Evolutionary conservation across 495 filamentous ascomycete species (phyloP), one percentile per base, ranked within the genome.

Genomic region (Clohesyomyces aquaticus): DNA sequence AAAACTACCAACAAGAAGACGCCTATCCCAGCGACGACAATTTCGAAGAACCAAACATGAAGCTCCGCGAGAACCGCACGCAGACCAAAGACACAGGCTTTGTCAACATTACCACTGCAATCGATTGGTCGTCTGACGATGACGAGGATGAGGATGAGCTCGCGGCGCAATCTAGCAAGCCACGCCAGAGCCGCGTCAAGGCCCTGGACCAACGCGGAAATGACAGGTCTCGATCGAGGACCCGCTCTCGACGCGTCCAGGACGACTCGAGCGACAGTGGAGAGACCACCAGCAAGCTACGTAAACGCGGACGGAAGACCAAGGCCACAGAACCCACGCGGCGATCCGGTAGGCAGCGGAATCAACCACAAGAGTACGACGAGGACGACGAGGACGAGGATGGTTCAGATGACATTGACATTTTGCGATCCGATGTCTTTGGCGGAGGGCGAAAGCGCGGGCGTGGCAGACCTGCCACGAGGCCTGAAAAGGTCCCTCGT

Each of bases 41-140:
- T 2, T 41, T 26, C 0, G 47, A 32, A 21, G 56, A 29, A 8
- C 35, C 12, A 57, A 45, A 64, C 16, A 68, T 69, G 69, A 42
- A 48, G 43, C 49, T 56, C 14, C 66, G 71, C 1, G 55, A 54
- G 9, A 56, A 49, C 10, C 48, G 48, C 4, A 64, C 10, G 35
- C 61, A 41, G 58, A 66, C 21, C 4, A 51, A 57, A 9, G 43
- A 61, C 0, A 18, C 66, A 19, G 72, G 67, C 28, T 71, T 72
- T 25, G 64, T 74, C 11, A 68, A 72, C 55, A 71, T 72, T n/a
- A n/a, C n/a, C 21, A 52, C 71, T 0, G 64, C 68, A 19, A 43
- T 72, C 21, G 55, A 73, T 22, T 43, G 66, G 9, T 64, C 68
- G 2, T 68, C 67, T 41, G 70, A 70, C 12, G 67, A 68, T 1